A percentile compares a stretch with the other conserved stretches of the same genome.
phyloP scores from a whole-genome alignment of 2,329 filamentous ascomycete species.

The Parascedosporium putredinis region DNA sequence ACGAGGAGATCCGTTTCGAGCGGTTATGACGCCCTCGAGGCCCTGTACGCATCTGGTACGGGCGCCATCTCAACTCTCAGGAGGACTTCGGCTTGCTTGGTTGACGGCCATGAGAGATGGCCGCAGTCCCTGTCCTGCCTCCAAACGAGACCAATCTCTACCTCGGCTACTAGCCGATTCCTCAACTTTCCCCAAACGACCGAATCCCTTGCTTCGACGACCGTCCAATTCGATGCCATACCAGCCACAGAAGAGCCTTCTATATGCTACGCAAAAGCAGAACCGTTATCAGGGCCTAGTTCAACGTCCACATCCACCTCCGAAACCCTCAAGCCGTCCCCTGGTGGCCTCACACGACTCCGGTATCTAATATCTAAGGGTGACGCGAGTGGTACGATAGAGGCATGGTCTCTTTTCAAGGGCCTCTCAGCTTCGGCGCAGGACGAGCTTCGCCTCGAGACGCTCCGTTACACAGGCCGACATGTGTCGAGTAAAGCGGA shows the following conservation, averaged over 20 bases:
- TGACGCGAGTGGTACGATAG: background rate
- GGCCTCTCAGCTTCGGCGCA: background rate
- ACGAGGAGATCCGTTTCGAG: background rate
- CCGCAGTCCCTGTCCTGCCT: constrained; percentile 9
- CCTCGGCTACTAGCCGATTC: constrained; percentile 5
- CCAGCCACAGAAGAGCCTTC: background rate
- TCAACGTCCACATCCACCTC: no score
- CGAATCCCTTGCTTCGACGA: constrained; percentile 1
- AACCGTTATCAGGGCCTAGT: background rate
- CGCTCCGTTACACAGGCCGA: background rate
- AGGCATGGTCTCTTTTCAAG: background rate
- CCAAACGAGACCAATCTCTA: constrained; percentile 3
- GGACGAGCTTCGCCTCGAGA: background rate
- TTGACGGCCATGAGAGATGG: constrained; percentile 1
- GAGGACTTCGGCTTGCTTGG: constrained; percentile 6
- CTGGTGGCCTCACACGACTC: constrained; percentile 1
- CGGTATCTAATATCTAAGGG: background rate
- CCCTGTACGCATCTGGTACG: constrained; percentile 8
- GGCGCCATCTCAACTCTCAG: constrained; percentile 2
- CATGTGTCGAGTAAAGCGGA: background rate
- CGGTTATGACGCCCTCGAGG: constrained; percentile 3
- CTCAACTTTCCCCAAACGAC: constrained; percentile 7
- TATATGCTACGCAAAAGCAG: background rate
- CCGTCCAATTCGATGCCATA: constrained; percentile 6
- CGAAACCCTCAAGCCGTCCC: no score